Evolutionary conservation across 2,329 filamentous ascomycete genomes (phyloP).

Genomic region (Nakataea oryzae): DNA sequence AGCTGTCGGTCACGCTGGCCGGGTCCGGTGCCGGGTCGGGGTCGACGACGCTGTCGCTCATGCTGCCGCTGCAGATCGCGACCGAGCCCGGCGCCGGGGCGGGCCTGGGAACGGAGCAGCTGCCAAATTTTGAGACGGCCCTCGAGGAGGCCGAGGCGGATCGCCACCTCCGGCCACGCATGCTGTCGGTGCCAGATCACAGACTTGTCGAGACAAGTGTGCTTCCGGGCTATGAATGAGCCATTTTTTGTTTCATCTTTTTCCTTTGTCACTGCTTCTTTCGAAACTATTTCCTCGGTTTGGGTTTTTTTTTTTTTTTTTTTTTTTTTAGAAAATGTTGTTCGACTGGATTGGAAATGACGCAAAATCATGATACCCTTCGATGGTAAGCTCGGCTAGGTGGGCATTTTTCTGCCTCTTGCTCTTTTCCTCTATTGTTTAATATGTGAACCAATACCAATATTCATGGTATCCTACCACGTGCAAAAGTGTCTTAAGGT

Average conservation of each 20-base stretch:
- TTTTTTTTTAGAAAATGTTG: neutral
- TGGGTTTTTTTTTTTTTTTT: too few relatives aligned
- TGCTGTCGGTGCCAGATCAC: conserved; percentile 22
- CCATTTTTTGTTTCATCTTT: neutral
- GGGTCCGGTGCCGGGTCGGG: conserved; percentile 17
- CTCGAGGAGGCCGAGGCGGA: conserved; percentile 35
- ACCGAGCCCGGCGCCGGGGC: conserved; percentile 23
- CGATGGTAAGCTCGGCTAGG: neutral
- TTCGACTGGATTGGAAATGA: neutral
- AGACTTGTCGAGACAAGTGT: conserved; percentile 12
- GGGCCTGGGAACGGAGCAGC: conserved; percentile 13
- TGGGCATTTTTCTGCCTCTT: neutral
- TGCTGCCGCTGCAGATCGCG: conserved; percentile 41
- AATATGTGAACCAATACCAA: neutral
- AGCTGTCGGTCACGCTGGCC: conserved; percentile 27
- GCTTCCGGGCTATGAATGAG: conserved; percentile 15
- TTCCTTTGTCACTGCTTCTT: neutral
- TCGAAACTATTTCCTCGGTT: neutral
- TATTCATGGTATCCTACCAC: neutral
- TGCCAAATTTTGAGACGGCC: conserved; percentile 40
- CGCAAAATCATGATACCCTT: neutral
- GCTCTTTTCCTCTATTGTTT: neutral
- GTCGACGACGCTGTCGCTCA: conserved; percentile 26
- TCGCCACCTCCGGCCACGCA: conserved; percentile 28
- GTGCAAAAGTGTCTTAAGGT: too few relatives aligned